Evolutionary conservation across 1,139 yeast genomes (phyloP).

Genomic region (Yamadazyma sp.): DNA sequence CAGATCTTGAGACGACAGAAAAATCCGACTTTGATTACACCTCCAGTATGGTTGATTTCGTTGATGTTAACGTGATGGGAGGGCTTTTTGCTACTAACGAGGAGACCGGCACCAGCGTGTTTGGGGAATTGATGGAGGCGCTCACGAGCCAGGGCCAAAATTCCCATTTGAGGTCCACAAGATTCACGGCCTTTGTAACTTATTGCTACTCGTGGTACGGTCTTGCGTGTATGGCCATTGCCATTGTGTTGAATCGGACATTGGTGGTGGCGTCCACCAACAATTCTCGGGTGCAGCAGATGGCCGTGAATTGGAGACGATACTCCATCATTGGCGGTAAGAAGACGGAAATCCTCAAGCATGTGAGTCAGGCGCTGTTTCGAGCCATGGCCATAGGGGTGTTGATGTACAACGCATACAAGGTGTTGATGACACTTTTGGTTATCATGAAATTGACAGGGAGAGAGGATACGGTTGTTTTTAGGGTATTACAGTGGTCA

Average conservation of each 20-base stretch:
- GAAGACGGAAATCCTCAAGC: slow-evolving; percentile 22
- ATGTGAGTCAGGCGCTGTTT: slow-evolving; percentile 26
- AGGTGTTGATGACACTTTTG: slow-evolving; percentile 41
- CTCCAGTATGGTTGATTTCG: slow-evolving; percentile 2
- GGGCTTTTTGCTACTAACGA: slow-evolving; percentile 9
- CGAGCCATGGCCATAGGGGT: slow-evolving; percentile 37
- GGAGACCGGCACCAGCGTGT: neutral
- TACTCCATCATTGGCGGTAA: slow-evolving; percentile 12
- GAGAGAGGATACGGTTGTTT: slow-evolving; percentile 18
- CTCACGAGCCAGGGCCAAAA: slow-evolving; percentile 24
- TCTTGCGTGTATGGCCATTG: slow-evolving; percentile 56
- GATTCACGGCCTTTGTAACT: slow-evolving; percentile 21
- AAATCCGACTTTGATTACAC: neutral
- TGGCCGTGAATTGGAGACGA: slow-evolving; percentile 18
- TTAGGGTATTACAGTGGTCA: slow-evolving; percentile 16
- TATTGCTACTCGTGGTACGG: slow-evolving; percentile 41
- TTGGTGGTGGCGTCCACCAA: slow-evolving; percentile 66
- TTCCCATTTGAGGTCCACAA: slow-evolving; percentile 16
- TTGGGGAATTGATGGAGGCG: slow-evolving; percentile 16
- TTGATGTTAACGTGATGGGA: neutral
- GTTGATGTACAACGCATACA: slow-evolving; percentile 31
- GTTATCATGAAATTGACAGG: slow-evolving; percentile 19
- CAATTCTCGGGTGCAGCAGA: slow-evolving; percentile 23
- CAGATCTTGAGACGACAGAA: neutral
- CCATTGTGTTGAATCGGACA: slow-evolving; percentile 63